These are phyloP conservation scores for Aspergillus costaricaensis DNA, from an alignment of 2,329 filamentous ascomycete species.

Conservation along the genomic window DNA sequence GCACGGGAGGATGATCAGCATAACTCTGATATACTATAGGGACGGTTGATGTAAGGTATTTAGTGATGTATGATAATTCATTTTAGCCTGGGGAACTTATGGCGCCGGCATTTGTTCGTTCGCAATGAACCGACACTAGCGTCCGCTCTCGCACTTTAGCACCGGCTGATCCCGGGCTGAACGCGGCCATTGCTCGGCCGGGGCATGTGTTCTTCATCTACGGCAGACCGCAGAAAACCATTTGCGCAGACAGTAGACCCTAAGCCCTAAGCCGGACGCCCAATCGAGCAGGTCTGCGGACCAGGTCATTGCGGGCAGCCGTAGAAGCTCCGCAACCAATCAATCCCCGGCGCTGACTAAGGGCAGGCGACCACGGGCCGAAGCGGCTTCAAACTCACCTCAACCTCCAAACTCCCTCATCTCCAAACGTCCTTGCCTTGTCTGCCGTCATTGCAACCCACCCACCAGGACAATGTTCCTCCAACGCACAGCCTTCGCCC, in stretches of 20 bases:
- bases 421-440: slow-evolving; percentile 29
- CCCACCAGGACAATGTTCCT: slow-evolving; percentile 48
- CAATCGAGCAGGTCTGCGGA: slow-evolving; percentile 20
- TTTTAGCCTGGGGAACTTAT: slow-evolving; percentile 10
- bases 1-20: slow-evolving; percentile 12
- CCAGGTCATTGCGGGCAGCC: slow-evolving; percentile 15
- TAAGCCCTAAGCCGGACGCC: slow-evolving; percentile 26
- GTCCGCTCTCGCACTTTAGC: slow-evolving; percentile 2
- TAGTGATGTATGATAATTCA: slow-evolving; percentile 19
- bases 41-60: slow-evolving; percentile 17
- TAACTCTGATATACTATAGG: slow-evolving; percentile 16
- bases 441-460: slow-evolving; percentile 26
- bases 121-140: slow-evolving; percentile 3
- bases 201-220: not conserved
- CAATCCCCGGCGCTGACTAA: slow-evolving; percentile 29
- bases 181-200: not conserved
- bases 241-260: not conserved
- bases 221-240: not conserved
- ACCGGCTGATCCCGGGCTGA: not conserved
- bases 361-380: slow-evolving; percentile 31
- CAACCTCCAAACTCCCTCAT: slow-evolving; percentile 37
- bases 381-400: slow-evolving; percentile 45
- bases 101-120: slow-evolving; percentile 2
- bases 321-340: slow-evolving; percentile 28
- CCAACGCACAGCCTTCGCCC: slow-evolving; percentile 49